These are phyloP conservation scores for Coccomyxa sp. DNA, from an alignment of 139 green algal genomes.

Conservation along the genomic window DNA sequence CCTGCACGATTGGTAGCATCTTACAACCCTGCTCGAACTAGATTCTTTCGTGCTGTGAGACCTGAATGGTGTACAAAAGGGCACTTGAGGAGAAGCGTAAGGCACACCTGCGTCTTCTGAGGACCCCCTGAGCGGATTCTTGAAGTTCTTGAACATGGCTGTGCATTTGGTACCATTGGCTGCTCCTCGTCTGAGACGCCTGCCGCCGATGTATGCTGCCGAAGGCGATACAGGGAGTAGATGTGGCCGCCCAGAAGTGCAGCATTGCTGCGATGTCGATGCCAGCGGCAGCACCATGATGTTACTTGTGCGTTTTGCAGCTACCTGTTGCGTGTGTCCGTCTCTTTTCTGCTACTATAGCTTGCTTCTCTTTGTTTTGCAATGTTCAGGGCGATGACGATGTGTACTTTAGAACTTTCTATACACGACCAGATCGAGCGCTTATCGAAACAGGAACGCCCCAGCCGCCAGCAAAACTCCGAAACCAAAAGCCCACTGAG, in stretches of 20 bases:
- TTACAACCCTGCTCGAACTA: neutral
- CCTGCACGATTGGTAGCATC: neutral
- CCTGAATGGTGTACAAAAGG: neutral
- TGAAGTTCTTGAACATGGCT: conserved; percentile 75
- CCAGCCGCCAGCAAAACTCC: too few relatives aligned
- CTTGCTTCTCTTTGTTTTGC: too few relatives aligned
- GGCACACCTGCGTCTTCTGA: neutral
- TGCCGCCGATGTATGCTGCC: neutral
- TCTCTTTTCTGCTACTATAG: too few relatives aligned
- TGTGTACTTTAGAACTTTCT: too few relatives aligned
- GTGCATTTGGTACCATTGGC: conserved; percentile 31
- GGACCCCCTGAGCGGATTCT: neutral
- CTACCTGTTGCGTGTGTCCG: too few relatives aligned
- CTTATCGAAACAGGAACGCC: too few relatives aligned
- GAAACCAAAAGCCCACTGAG: too few relatives aligned
- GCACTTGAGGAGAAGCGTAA: neutral
- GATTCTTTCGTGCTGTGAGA: neutral
- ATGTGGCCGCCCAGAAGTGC: neutral
- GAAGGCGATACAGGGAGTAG: neutral
- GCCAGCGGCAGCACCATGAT: too few relatives aligned
- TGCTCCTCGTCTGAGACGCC: neutral
- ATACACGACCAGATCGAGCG: too few relatives aligned
- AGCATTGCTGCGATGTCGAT: too few relatives aligned
- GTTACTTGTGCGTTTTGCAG: too few relatives aligned
- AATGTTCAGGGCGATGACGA: too few relatives aligned